These are phyloP conservation scores for Rhytidhysteron rufulum DNA, from an alignment of 2,329 filamentous ascomycete genomes.

Conservation along the genomic window DNA sequence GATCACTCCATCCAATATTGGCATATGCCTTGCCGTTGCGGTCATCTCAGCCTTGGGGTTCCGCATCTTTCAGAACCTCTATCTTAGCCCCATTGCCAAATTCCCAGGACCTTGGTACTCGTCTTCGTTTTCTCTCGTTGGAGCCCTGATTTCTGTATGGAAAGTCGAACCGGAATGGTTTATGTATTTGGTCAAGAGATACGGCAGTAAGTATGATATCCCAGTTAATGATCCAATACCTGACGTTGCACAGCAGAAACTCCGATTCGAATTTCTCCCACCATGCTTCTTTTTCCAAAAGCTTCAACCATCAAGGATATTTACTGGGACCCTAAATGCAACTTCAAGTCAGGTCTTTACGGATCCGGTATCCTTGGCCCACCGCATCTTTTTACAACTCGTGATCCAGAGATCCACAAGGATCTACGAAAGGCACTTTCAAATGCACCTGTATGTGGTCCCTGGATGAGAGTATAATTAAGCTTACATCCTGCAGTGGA, in stretches of 20 bases:
- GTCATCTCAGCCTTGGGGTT: constrained; percentile 9
- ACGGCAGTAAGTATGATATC: constrained; percentile 20
- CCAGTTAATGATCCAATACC: neutral
- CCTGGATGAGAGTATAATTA: too few relatives aligned
- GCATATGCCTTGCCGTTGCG: constrained; percentile 4
- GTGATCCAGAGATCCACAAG: constrained; percentile 32
- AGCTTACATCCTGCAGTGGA: constrained; percentile 20
- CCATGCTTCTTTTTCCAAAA: constrained; percentile 34
- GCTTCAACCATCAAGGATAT: constrained; percentile 37
- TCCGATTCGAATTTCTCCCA: constrained; percentile 38
- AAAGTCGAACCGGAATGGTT: constrained; percentile 26
- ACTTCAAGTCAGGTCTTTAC: constrained; percentile 34
- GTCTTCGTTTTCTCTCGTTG: constrained; percentile 30
- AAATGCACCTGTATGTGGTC: constrained; percentile 18
- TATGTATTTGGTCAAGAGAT: constrained; percentile 22
- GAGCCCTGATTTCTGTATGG: constrained; percentile 22
- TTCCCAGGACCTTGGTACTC: constrained; percentile 42
- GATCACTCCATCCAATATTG: constrained; percentile 2
- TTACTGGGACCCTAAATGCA: constrained; percentile 37
- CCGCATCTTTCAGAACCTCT: constrained; percentile 34
- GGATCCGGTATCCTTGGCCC: constrained; percentile 34
- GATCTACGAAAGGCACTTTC: constrained; percentile 35
- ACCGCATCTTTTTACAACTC: constrained; percentile 29
- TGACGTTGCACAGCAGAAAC: constrained; percentile 14
- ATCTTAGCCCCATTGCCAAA: constrained; percentile 39